These are phyloP conservation scores for Diutina sp. DNA, from an alignment of 1,139 yeast genomes.

Conservation along the genomic window DNA sequence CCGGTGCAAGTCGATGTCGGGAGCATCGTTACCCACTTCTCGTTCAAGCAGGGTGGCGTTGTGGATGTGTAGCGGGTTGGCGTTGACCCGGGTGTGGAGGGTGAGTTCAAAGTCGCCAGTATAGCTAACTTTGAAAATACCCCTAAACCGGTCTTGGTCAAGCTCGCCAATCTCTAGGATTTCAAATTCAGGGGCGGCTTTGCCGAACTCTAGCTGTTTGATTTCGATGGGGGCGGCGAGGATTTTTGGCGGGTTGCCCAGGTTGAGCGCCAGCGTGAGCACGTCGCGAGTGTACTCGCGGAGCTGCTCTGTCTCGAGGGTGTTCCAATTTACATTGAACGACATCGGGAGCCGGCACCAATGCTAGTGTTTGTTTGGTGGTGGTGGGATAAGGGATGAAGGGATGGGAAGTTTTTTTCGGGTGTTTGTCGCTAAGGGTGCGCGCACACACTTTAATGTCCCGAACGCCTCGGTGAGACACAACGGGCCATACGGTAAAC, in stretches of 20 bases:
- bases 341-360: constrained; percentile 34
- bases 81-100: constrained; percentile 72
- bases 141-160: constrained; percentile 69
- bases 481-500: background rate
- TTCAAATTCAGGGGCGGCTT: constrained; percentile 67
- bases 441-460: background rate
- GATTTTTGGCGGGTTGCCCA: constrained; percentile 63
- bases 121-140: constrained; percentile 73
- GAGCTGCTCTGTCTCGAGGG: constrained; percentile 60
- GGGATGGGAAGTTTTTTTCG: background rate
- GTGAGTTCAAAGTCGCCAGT: constrained; percentile 74
- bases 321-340: constrained; percentile 68
- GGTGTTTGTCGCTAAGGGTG: background rate
- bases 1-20: constrained; percentile 2
- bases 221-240: constrained; percentile 65
- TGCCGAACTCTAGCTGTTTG: constrained; percentile 67
- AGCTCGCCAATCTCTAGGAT: constrained; percentile 79
- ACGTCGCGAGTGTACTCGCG: constrained; percentile 56
- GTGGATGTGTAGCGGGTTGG: constrained; percentile 69
- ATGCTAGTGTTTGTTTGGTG: background rate
- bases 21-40: constrained; percentile 11
- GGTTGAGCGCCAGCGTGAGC: constrained; percentile 66
- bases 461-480: background rate
- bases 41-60: constrained; percentile 33
- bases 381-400: background rate